Evolutionary conservation across 1,139 yeast genomes (phyloP).

Genomic region (Trichomonascaceae sp.): DNA sequence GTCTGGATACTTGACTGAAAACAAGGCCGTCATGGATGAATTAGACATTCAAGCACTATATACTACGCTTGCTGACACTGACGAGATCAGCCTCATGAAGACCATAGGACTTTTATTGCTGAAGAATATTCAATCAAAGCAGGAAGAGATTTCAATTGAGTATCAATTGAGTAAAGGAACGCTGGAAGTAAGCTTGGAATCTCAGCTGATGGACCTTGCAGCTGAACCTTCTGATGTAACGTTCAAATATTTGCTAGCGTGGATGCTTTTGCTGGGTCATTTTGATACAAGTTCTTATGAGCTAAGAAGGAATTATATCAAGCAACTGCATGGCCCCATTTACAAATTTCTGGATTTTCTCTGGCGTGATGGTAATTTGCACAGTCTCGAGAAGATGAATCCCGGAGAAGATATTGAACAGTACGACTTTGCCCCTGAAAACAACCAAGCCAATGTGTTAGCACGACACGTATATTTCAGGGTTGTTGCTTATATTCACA

Average conservation of each 20-base stretch:
- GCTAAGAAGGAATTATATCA: slow-evolving; percentile 55
- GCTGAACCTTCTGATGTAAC: slow-evolving; percentile 15
- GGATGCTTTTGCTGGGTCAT: slow-evolving; percentile 59
- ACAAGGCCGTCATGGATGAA: not conserved
- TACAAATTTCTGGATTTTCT: slow-evolving; percentile 30
- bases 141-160: slow-evolving; percentile 30
- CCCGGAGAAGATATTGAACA: not conserved
- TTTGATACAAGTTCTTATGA: slow-evolving; percentile 62
- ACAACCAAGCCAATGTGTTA: slow-evolving; percentile 22
- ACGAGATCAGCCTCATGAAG: slow-evolving; percentile 34
- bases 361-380: slow-evolving; percentile 2
- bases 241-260: slow-evolving; percentile 52
- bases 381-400: not conserved
- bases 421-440: slow-evolving; percentile 21
- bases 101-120: slow-evolving; percentile 38
- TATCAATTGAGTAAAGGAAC: slow-evolving; percentile 17
- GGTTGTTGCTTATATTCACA: slow-evolving; percentile 55
- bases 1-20: not conserved
- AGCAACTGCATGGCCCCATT: slow-evolving; percentile 49
- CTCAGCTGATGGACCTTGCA: slow-evolving; percentile 28
- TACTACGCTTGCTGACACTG: slow-evolving; percentile 24
- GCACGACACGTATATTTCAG: slow-evolving; percentile 53
- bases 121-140: slow-evolving; percentile 38
- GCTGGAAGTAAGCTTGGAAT: slow-evolving; percentile 21
- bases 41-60: slow-evolving; percentile 23